Conservation (phyloP, 257 asterid genomes). For the Primulina eburnea region DNA sequence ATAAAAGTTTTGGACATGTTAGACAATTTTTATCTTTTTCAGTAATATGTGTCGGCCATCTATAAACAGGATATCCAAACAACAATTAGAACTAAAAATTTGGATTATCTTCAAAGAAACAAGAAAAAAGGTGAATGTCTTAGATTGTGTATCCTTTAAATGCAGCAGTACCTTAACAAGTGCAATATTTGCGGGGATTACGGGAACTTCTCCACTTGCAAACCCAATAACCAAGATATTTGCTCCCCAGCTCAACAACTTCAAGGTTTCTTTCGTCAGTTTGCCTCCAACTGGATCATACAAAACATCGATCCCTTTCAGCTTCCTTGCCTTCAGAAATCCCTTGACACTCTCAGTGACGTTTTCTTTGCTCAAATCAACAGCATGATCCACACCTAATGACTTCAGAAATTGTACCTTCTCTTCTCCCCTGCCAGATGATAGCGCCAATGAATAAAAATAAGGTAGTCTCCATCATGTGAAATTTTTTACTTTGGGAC, state of each 20-base stretch:
- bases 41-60: not conserved
- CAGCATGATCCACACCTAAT: constrained; percentile 83
- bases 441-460: constrained; percentile 19
- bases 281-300: constrained; percentile 98
- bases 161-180: constrained; percentile 74
- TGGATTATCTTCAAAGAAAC: not conserved
- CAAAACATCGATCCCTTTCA: constrained; percentile 87
- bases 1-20: not conserved
- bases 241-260: constrained; percentile 91
- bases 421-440: constrained; percentile 62
- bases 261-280: constrained; percentile 72
- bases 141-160: constrained; percentile 1
- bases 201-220: constrained; percentile 93
- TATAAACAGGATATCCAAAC: not conserved
- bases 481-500: constrained; percentile 1
- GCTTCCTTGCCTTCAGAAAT: constrained; percentile 64
- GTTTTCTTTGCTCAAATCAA: constrained; percentile 70
- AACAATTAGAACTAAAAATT: not conserved
- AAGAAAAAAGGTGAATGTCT: constrained; percentile 1
- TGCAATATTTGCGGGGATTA: constrained; percentile 82
- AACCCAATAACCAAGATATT: constrained; percentile 88
- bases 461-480: not conserved
- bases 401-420: constrained; percentile 72
- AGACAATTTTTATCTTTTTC: not conserved
- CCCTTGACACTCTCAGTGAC: constrained; percentile 68